Evolutionary conservation across 257 asterid genomes (phyloP), one percentile per base, ranked within the genome.

Genomic region (Phtheirospermum japonicum): DNA sequence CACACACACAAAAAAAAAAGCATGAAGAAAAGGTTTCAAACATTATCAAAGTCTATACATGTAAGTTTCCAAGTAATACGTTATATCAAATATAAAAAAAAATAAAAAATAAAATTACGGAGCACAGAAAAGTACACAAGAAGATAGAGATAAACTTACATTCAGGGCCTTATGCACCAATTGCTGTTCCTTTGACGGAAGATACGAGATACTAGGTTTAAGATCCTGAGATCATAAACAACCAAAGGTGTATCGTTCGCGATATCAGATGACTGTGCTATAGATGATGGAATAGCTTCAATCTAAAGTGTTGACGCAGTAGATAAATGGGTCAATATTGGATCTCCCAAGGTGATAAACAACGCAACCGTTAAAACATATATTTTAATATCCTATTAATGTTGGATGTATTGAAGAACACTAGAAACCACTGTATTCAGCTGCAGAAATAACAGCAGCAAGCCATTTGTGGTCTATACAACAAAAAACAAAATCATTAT

Each of bases 181-280:
- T 51, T 81, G 82, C 79, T 80, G 65, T 70, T 85, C 96, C 71
- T 68, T 77, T 51, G 79, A 52, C 20, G 84, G 62, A 59, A 88
- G 95, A 77, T 88, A 88, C 20, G 94, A 78, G 76, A 88, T 79
- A 42, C 84, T 64, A 36, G 84, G 83, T 71, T 70, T 64, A 64
- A 88, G 95, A 74, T 75, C 91, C 96, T 88, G 87, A 14, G 40
- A 59, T 20, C 67, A 65, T n/a, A 57, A 68, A 72, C 9, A 70
- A 53, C 16, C 39, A 66, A 45, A 12, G 4, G 45, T 37, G 18
- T 9, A 18, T 45, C 51, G 12, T 45, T 45, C 42, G 0, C 7
- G 11, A 36, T 36, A 36, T 36, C 10, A 2, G 11, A 36, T 36
- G 10, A 36, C 2, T 36, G 7, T 36, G 42, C 42, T 36, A 36